Base-by-base conservation (phyloP, 2,329 filamentous ascomycete genomes). In the Bipolaris gigantea region DNA sequence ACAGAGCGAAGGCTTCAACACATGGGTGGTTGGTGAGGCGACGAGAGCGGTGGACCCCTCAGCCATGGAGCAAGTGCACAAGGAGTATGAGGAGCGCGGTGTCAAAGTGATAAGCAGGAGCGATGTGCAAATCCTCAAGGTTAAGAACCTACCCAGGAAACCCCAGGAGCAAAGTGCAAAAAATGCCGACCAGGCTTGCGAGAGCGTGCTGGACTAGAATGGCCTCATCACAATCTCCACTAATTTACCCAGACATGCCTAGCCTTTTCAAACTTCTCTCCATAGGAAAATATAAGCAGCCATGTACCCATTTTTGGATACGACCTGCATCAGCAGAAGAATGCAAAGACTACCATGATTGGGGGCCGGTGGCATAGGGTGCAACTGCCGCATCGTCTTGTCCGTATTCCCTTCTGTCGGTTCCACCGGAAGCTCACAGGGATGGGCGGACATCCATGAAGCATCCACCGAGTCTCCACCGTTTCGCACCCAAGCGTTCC, bases 1-100 rank as follows among this genome's bases (percentile, higher is more conserved):
- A 0, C 80, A 76, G 2, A 83, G 81, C 59, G 87, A 89, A 64
- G 93, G 92, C 0, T 97, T 94, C 70, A 78, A 74, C 62, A 89
- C 89, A 4, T 90, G 82, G 73, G 82, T 97, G 21, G 79, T 97
- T 3, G 84, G 87, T 64, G 90, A 97, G 66, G 92, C 81, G 8
- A 92, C 89, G 5, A 86, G 81, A 71, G 83, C 89, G 4, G 91
- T 97, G 2, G 83, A 89, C 71, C 78, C 81, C 11, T 62, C 62
- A 33, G 73, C 70, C 32, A 91, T 88, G 89, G 78, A 78, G 0
- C 75, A 76, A 5, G 80, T 79, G 2, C 82, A 79, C 65, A 65
- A 66, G 50, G 83, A 83, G 47, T 78, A 94, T 58, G 73, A 78
- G 56, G 74, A 72, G 36, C 76, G 74, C 11, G 89, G 89, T 0